Evolutionary conservation across 495 filamentous ascomycete genomes (phyloP).

Genomic region (Daldinia loculata): DNA sequence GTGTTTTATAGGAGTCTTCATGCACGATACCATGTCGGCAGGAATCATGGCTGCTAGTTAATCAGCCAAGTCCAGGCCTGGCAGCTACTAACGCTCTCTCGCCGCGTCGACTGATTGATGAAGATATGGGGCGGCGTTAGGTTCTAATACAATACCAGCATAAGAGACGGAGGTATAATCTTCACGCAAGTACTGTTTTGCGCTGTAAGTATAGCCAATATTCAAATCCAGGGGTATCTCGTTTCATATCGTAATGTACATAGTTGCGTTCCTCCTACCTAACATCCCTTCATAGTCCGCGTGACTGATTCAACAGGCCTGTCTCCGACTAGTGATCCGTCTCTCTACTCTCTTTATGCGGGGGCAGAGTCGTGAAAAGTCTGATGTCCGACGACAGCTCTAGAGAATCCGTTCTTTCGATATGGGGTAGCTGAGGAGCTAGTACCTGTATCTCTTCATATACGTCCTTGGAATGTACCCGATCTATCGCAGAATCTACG

Average conservation of each 20-base stretch:
- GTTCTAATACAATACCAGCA: too few species aligned
- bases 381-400: not conserved
- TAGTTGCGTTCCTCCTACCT: not conserved
- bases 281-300: not conserved
- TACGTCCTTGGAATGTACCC: not conserved
- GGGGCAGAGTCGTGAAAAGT: not conserved
- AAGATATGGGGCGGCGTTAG: too few species aligned
- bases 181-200: too few species aligned
- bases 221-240: slow-evolving; percentile 3
- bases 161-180: too few species aligned
- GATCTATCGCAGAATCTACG: not conserved
- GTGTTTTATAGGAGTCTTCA: not conserved
- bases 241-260: not conserved
- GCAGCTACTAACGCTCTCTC: too few species aligned
- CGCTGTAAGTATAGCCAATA: not conserved
- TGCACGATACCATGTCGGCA: too few species aligned
- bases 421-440: not conserved
- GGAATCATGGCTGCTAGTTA: too few species aligned
- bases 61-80: too few species aligned
- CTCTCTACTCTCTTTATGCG: not conserved
- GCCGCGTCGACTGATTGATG: too few species aligned
- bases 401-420: not conserved
- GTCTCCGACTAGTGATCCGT: not conserved
- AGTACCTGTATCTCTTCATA: not conserved
- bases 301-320: not conserved